Conservation (phyloP, 352 stramenopile species). For the Globisporangium acanthophoron region DNA sequence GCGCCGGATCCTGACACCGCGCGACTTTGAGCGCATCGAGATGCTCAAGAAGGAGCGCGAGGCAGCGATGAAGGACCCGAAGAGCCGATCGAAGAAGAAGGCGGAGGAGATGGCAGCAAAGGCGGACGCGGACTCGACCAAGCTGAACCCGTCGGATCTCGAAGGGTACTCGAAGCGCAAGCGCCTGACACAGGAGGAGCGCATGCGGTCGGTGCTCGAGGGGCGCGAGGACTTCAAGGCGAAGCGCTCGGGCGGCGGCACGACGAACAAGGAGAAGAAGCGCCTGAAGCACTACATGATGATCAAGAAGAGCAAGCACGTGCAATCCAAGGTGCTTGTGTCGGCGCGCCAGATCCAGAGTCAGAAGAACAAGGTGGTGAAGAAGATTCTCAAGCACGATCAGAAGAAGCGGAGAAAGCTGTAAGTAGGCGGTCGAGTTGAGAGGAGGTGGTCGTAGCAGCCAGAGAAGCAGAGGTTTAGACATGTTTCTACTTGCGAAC, state of each 20-base stretch:
- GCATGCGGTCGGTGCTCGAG: constrained; percentile 77
- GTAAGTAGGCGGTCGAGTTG: constrained; percentile 9
- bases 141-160: constrained; percentile 74
- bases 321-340: constrained; percentile 86
- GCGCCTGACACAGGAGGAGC: constrained; percentile 82
- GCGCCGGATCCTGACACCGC: constrained; percentile 83
- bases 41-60: constrained; percentile 89
- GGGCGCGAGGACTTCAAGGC: constrained; percentile 90
- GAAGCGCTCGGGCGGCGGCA: constrained; percentile 91
- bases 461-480: background rate
- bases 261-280: constrained; percentile 97
- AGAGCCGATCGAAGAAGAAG: constrained; percentile 75
- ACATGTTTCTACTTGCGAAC: too few species aligned
- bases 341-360: constrained; percentile 82
- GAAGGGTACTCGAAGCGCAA: constrained; percentile 89
- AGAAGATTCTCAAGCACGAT: constrained; percentile 86
- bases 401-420: constrained; percentile 72
- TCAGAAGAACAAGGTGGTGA: constrained; percentile 72
- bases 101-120: constrained; percentile 62
- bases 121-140: constrained; percentile 39
- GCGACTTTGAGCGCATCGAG: constrained; percentile 87
- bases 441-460: background rate
- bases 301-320: constrained; percentile 92
- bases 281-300: constrained; percentile 98
- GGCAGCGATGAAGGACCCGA: constrained; percentile 74